Base-by-base conservation (phyloP, 495 filamentous ascomycete species). In the Penicillium pulvis region DNA sequence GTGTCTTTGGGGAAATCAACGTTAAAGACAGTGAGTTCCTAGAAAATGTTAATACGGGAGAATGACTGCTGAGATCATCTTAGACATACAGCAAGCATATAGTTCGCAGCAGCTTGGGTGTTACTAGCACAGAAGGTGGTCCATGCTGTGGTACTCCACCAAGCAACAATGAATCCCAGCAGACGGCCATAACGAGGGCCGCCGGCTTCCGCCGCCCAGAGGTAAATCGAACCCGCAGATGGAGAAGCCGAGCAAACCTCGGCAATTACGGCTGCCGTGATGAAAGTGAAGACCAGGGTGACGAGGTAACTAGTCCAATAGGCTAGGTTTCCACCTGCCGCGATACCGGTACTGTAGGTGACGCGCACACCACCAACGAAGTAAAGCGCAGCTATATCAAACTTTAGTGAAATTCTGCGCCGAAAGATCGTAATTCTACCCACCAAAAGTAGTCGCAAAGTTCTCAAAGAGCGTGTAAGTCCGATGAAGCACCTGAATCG, bases 61-160 rank as follows among this genome's bases (percentile, higher is more conserved):
- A 7, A 5, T 28, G 14, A 23, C 20, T 5, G 4, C 48, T 4
- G 8, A 26, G 17, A 36, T 24, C 41, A 36, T 14, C 17, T 30
- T 26, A 16, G 36, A 58, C 74, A 19, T 58, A 79, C 77, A 39
- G 81, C 77, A 51, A 84, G 79, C 74, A 84, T 77, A 47, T 82
- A 84, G 62, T 84, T 84, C 5, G 69, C 73, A 1, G 81, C 77
- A 26, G 81, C 69, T 58, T 84, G 81, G 7, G 77, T 81, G 66
- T 82, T 82, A 58, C 78, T 81, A 7, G 78, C 78, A 61, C 77
- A 79, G 58, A 84, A 84, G 6, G 81, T 84, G 24, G 81, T 84
- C 81, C 81, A 84, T 8, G 81, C 81, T 2, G 81, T 84, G 10
- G 80, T 83, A 69, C 80, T 83, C 81, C 81, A 84, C 81, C 81